A percentile compares a stretch with the other conserved stretches of the same genome.
phyloP scores from a whole-genome alignment of 192 early-diverging fungal species.

The Rhizoclosmatium sp. region DNA sequence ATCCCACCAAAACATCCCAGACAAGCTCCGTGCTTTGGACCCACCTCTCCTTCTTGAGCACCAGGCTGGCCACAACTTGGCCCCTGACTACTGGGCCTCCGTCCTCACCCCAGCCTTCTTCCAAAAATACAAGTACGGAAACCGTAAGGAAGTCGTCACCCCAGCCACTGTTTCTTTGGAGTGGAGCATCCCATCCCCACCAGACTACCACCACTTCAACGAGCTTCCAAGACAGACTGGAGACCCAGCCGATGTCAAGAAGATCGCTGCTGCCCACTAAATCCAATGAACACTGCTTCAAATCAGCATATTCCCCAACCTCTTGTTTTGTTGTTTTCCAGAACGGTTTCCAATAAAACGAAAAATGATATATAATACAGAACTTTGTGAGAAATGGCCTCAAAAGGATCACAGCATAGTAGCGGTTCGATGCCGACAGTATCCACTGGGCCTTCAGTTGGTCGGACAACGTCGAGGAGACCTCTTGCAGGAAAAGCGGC shows the following conservation, averaged over 20 bases:
- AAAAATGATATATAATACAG: not conserved
- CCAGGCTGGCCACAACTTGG: conserved; percentile 53
- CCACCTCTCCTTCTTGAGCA: conserved; percentile 53
- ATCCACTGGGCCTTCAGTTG: not conserved
- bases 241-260: conserved; percentile 1
- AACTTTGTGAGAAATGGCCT: not conserved
- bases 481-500: not conserved
- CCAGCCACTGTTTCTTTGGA: conserved; percentile 58
- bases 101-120: conserved; percentile 60
- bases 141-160: conserved; percentile 52
- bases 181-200: conserved; percentile 63
- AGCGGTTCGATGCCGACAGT: not conserved
- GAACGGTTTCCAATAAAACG: not conserved
- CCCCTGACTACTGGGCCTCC: conserved; percentile 61
- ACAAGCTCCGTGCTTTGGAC: conserved; percentile 60
- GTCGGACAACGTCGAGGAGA: not conserved
- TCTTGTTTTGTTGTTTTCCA: not conserved
- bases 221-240: conserved; percentile 44
- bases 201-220: conserved; percentile 69
- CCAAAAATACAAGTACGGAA: conserved; percentile 59
- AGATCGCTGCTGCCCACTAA: conserved; percentile 32
- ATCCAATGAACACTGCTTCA: not conserved
- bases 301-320: not conserved
- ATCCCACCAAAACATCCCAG: conserved; percentile 45
- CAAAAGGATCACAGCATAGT: not conserved